phyloP scores from a whole-genome alignment of 805 yeast species.

The Candida tammaniensis region DNA sequence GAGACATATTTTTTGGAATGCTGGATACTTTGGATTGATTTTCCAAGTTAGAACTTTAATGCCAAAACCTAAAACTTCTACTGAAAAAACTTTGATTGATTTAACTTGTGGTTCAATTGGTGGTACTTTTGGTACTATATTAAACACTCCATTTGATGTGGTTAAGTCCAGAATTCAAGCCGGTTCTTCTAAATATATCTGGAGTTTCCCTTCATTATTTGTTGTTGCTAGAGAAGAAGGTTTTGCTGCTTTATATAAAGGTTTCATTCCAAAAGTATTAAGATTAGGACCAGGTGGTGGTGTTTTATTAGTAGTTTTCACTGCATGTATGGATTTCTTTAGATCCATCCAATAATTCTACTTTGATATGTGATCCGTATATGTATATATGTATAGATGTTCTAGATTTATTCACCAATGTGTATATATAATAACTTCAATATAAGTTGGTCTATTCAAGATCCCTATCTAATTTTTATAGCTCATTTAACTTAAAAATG shows the following conservation, averaged over 20 bases:
- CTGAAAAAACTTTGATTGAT: slow-evolving; percentile 82
- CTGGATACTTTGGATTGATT: slow-evolving; percentile 95
- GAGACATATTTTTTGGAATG: slow-evolving; percentile 97
- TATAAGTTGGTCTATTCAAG: background rate
- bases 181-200: slow-evolving; percentile 80
- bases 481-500: slow-evolving; percentile 1
- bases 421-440: background rate
- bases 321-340: slow-evolving; percentile 92
- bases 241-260: slow-evolving; percentile 85
- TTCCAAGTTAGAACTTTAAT: slow-evolving; percentile 77
- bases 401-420: background rate
- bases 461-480: slow-evolving; percentile 3
- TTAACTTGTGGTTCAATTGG: slow-evolving; percentile 92
- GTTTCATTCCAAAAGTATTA: slow-evolving; percentile 93
- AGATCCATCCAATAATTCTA: slow-evolving; percentile 47
- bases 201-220: slow-evolving; percentile 82
- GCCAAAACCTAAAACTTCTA: slow-evolving; percentile 70
- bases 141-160: slow-evolving; percentile 96
- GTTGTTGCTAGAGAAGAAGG: slow-evolving; percentile 90
- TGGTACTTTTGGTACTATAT: slow-evolving; percentile 93
- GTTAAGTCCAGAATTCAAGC: slow-evolving; percentile 97
- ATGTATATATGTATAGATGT: no score
- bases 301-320: slow-evolving; percentile 93
- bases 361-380: no score
- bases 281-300: slow-evolving; percentile 99